Conservation (phyloP, 2,329 filamentous ascomycete genomes). For the Xylaria sp. region DNA sequence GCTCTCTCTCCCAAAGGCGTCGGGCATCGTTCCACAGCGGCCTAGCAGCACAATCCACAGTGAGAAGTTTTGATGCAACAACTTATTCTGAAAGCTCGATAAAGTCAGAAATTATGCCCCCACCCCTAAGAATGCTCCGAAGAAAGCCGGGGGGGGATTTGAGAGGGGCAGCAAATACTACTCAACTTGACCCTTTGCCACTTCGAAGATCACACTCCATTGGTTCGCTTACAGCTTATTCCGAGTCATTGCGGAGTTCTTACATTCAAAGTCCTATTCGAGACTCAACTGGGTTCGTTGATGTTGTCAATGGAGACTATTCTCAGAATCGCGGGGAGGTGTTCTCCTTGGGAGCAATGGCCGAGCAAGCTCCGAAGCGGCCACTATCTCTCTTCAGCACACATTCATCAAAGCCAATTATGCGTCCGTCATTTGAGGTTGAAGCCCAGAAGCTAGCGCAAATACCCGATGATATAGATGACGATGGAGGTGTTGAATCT, state of each 20-base stretch:
- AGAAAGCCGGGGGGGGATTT: conserved; percentile 78
- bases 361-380: conserved; percentile 54
- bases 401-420: conserved; percentile 65
- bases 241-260: conserved; percentile 65
- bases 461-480: conserved; percentile 79
- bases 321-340: conserved; percentile 50
- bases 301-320: conserved; percentile 51
- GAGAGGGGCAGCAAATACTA: conserved; percentile 68
- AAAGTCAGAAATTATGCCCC: conserved; percentile 52
- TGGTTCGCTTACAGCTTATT: conserved; percentile 64
- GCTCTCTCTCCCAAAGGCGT: conserved; percentile 59
- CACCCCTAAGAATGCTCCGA: conserved; percentile 68
- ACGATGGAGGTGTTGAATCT: conserved; percentile 90
- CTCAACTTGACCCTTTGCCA: conserved; percentile 59
- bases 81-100: conserved; percentile 59
- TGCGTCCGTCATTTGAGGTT: conserved; percentile 81
- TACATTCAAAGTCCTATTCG: conserved; percentile 52
- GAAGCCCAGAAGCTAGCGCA: conserved; percentile 86
- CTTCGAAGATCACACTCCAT: conserved; percentile 62
- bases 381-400: conserved; percentile 64
- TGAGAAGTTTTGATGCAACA: conserved; percentile 67
- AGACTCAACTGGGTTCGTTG: conserved; percentile 50
- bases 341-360: conserved; percentile 65
- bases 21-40: conserved; percentile 67
- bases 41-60: conserved; percentile 54